A percentile compares a stretch with the other conserved stretches of the same genome.
phyloP scores from a whole-genome alignment of 768 basidiomycete genomes.

The Pleurotus tuoliensis region DNA sequence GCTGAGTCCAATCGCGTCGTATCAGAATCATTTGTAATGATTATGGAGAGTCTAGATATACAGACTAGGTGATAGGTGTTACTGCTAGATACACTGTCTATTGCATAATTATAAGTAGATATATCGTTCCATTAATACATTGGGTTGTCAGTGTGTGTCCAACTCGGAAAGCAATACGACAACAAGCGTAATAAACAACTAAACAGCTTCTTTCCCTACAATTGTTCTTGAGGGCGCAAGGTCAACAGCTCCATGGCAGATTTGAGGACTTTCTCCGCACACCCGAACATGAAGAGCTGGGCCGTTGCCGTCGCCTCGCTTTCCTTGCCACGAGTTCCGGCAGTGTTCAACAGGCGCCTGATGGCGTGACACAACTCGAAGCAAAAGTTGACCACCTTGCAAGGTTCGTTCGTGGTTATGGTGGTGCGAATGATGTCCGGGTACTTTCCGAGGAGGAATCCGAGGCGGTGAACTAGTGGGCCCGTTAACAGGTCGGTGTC shows the following conservation, averaged over 20 bases:
- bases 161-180: too few species aligned
- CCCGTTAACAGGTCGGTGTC: not conserved
- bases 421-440: not conserved
- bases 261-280: not conserved
- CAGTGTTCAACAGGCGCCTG: not conserved
- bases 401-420: not conserved
- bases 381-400: not conserved
- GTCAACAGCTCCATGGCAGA: slow-evolving; percentile 6
- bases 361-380: not conserved
- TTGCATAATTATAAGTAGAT: too few species aligned
- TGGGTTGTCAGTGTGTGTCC: too few species aligned
- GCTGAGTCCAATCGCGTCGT: too few species aligned
- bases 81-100: too few species aligned
- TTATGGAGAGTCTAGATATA: too few species aligned
- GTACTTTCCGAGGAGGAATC: slow-evolving; percentile 1
- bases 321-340: not conserved
- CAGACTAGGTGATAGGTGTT: too few species aligned
- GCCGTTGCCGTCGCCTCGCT: not conserved
- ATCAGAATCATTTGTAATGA: too few species aligned
- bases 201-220: not conserved
- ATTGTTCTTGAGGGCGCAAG: not conserved
- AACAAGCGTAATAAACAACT: too few species aligned
- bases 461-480: not conserved
- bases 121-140: too few species aligned
- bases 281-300: slow-evolving; percentile 1